Conservation (phyloP, 495 filamentous ascomycete species). For the Penicillium roqueforti region DNA sequence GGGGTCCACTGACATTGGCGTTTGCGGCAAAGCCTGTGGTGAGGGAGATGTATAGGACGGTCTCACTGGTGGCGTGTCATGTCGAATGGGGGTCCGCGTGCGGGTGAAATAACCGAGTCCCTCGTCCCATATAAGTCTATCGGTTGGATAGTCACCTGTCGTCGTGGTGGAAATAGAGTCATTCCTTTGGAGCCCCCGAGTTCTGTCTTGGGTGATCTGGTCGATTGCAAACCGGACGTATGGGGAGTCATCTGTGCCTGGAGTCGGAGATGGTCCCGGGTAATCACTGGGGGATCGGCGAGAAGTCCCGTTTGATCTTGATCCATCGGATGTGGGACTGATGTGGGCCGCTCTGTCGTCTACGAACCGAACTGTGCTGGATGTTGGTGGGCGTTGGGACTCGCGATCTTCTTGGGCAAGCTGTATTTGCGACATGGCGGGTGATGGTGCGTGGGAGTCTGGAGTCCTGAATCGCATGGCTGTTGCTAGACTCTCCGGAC, state of each 20-base stretch:
- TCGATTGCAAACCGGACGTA: slow-evolving; percentile 71
- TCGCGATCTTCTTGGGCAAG: slow-evolving; percentile 14
- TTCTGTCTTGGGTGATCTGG: slow-evolving; percentile 64
- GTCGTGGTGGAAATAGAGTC: slow-evolving; percentile 37
- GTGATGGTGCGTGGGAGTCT: slow-evolving; percentile 37
- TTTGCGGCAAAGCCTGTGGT: slow-evolving; percentile 27
- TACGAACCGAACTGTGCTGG: slow-evolving; percentile 35
- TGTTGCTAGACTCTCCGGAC: slow-evolving; percentile 45
- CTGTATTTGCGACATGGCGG: slow-evolving; percentile 26
- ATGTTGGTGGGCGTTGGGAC: slow-evolving; percentile 26
- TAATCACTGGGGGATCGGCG: slow-evolving; percentile 33
- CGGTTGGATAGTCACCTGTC: slow-evolving; percentile 39
- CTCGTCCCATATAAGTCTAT: slow-evolving; percentile 51
- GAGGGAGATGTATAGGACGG: slow-evolving; percentile 23
- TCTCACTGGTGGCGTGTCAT: slow-evolving; percentile 17
- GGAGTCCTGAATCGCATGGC: slow-evolving; percentile 51
- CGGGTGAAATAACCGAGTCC: slow-evolving; percentile 46
- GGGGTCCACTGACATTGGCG: slow-evolving; percentile 34
- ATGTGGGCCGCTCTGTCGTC: slow-evolving; percentile 29
- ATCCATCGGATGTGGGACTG: slow-evolving; percentile 24
- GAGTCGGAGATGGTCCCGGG: slow-evolving; percentile 49
- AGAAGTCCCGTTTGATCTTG: slow-evolving; percentile 27
- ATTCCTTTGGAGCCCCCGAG: slow-evolving; percentile 30
- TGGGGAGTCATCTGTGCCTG: slow-evolving; percentile 62
- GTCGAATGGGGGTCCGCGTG: slow-evolving; percentile 23